Conservation (phyloP, 2,329 filamentous ascomycete species). For the Fusarium sarcochroum region DNA sequence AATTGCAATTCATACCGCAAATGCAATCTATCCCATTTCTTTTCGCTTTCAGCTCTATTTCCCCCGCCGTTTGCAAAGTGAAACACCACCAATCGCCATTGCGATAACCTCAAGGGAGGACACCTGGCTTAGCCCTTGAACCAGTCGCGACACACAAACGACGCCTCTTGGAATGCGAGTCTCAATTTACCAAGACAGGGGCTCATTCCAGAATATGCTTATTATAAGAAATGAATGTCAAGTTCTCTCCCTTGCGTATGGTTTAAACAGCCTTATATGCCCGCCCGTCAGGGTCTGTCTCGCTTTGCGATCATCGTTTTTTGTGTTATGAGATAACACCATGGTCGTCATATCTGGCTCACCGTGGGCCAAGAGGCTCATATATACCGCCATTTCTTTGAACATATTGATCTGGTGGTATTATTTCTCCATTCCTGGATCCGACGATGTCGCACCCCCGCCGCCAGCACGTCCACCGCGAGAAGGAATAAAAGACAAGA, state of each 20-base stretch:
- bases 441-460: constrained; percentile 4
- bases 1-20: neutral
- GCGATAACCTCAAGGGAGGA: constrained; percentile 23
- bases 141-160: neutral
- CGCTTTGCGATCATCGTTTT: constrained; percentile 15
- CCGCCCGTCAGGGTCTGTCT: constrained; percentile 1
- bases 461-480: neutral
- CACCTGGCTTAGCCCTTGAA: constrained; percentile 1
- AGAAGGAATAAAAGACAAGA: neutral
- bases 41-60: constrained; percentile 10
- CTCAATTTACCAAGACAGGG: constrained; percentile 25
- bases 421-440: neutral
- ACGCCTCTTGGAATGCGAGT: constrained; percentile 22
- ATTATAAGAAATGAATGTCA: constrained; percentile 3
- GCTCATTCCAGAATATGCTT: constrained; percentile 28
- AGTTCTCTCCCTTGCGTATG: constrained; percentile 31
- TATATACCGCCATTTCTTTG: constrained; percentile 8
- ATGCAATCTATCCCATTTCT: constrained; percentile 32
- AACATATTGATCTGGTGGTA: constrained; percentile 34
- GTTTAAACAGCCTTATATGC: constrained; percentile 25
- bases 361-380: constrained; percentile 31
- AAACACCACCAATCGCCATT: constrained; percentile 27
- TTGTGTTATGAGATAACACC: neutral
- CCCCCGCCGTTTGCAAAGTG: constrained; percentile 1
- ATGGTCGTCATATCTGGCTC: constrained; percentile 40